phyloP scores from a whole-genome alignment of 495 filamentous ascomycete species.

The Hyphodiscus hymeniophilus region DNA sequence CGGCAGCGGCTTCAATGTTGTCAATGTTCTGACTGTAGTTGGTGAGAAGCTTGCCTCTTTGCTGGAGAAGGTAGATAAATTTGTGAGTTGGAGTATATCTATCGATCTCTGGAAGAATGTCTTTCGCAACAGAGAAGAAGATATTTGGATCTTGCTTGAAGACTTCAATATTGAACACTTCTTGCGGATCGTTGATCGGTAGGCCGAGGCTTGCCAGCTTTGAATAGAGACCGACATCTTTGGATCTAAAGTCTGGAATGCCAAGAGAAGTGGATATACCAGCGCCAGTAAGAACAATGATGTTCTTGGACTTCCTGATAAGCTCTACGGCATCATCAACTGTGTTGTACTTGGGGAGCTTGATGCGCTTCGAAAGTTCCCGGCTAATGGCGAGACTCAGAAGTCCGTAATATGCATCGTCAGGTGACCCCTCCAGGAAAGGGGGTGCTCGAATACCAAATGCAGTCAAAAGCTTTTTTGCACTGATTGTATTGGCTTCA shows the following conservation, averaged over 20 bases:
- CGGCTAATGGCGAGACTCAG: slow-evolving; percentile 69
- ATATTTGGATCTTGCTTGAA: slow-evolving; percentile 83
- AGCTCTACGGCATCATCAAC: slow-evolving; percentile 80
- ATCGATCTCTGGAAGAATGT: slow-evolving; percentile 70
- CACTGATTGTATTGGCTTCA: slow-evolving; percentile 55
- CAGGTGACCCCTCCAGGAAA: slow-evolving; percentile 66
- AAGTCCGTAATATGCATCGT: slow-evolving; percentile 66
- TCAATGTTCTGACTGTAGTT: slow-evolving; percentile 99
- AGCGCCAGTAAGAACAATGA: slow-evolving; percentile 90
- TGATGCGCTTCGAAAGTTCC: slow-evolving; percentile 75
- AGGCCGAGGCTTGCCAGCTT: slow-evolving; percentile 57
- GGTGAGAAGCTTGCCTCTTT: slow-evolving; percentile 82
- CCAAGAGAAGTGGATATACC: slow-evolving; percentile 88
- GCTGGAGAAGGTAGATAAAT: slow-evolving; percentile 90
- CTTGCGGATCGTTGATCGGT: slow-evolving; percentile 73
- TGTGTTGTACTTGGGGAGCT: slow-evolving; percentile 74
- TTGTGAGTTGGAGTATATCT: slow-evolving; percentile 85
- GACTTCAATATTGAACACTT: slow-evolving; percentile 84
- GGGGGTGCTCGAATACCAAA: slow-evolving; percentile 74
- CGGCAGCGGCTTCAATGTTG: slow-evolving; percentile 86
- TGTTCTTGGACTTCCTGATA: slow-evolving; percentile 65
- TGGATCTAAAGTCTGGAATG: slow-evolving; percentile 82
- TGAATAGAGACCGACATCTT: slow-evolving; percentile 80
- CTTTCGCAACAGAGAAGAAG: slow-evolving; percentile 87
- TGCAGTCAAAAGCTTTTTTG: slow-evolving; percentile 82